Base-by-base conservation (phyloP, 1,284 basidiomycete species). In the Tilletiaria anomala region DNA sequence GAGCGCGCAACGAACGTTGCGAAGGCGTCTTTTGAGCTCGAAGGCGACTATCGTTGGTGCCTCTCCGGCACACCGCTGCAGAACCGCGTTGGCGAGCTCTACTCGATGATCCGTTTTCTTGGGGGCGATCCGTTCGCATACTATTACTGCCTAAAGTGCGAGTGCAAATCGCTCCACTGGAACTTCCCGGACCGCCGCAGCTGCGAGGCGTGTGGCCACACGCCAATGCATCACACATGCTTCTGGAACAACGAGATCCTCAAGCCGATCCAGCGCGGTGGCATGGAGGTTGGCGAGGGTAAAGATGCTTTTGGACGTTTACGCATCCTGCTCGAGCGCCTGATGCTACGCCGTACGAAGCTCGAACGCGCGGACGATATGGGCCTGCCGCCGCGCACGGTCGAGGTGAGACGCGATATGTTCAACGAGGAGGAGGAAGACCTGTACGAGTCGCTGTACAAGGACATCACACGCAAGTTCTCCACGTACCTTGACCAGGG, bases 401-500 rank as follows among this genome's bases (percentile, higher is more conserved):
- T 97, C 33, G 75, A 84, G 40, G 80, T 97, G 47, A 78, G 87
- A 31, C 75, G 80, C 39, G 91, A 97, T 67, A 82, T 82, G 67
- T 97, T 97, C 73, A 93, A 85, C 50, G 83, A 86, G 0, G 86
- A 93, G 65, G 89, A 96, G 70, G 93, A 89, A 67, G 91, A 97
- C 59, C 71, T 99, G 10, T 97, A 97, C 69, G 74, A 80, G 40
- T 87, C 83, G 3, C 70, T 99, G 23, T 97, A 91, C 72, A 80
- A 82, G 3, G 85, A 89, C 54, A 88, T 87, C 6, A 89, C 84
- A 68, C 75, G 93, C 37, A 79, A 85, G 63, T 99, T 97, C 69
- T 70, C 72, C 49, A 96, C 88, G 1, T 99, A 85, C 62, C 76
- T 94, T 11, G 80, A 84, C 59, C 76, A 82, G 29, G 91, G 91